Evolutionary conservation across 257 asterid genomes (phyloP), one percentile per base, ranked within the genome.

Genomic region (Misopates orontium): DNA sequence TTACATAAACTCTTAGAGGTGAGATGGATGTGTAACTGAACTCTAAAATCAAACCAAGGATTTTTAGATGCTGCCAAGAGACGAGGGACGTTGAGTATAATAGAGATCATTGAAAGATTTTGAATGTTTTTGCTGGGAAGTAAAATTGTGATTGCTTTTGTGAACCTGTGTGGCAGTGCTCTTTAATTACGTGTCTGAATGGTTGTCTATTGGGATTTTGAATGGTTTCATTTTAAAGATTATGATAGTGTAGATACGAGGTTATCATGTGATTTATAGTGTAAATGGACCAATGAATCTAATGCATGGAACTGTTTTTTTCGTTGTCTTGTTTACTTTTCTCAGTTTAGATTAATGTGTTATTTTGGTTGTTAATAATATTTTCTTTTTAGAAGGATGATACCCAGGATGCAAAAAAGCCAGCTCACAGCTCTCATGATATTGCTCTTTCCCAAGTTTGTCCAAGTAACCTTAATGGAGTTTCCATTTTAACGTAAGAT

Each of bases 391-490:
- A 63, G 67, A 75, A 70, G 85, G 76, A 69, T 78, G 90, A 79
- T 74, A 70, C 73, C 67, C 85, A 88, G 85, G 98, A 90, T 66
- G 88, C 84, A 14, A 94, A 82, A 79, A 80, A 72, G 73, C 84
- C 71, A 66, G 86, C 97, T 78, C 99, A 94, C 69, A 68, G 83
- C 73, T 90, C 99, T 64, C 99, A 94, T 63, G 56, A 86, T 56
- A n/a, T 73, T 79, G 96, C 95, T 67, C 95, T 94, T 60, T 79
- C 95, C 73, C 91, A 86, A 87, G 80, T 73, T 67, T 77, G 75
- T 76, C 95, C 95, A 55, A 88, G 83, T 80, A 87, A 91, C 78
- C 81, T 80, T 42, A 81, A 62, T 69, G 98, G 96, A 64, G 90
- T 87, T 31, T 76, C 79, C 68, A 68, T 81, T 76, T 74, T 91